Evolutionary conservation across 2,329 filamentous ascomycete species (phyloP).

Genomic region (Fusarium staphyleae): DNA sequence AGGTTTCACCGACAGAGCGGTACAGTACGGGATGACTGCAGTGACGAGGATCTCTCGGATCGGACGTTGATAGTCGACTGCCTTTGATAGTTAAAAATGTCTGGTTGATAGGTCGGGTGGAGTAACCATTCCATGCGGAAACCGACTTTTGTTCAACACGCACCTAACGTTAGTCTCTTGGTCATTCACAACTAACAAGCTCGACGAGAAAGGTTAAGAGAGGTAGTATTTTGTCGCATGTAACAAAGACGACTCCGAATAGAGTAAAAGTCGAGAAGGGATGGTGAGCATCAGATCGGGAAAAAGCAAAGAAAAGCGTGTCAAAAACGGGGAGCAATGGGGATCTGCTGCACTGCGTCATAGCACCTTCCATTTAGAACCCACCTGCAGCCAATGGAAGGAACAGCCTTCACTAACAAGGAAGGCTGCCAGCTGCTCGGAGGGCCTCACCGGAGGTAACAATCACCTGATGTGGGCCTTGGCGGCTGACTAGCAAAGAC

Average conservation of each 20-base stretch:
- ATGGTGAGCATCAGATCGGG: neutral
- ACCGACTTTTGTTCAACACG: constrained; percentile 1
- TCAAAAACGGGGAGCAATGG: neutral
- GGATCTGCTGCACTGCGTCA: neutral
- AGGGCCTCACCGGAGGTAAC: no score
- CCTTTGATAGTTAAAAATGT: no score
- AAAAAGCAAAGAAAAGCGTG: constrained; percentile 1
- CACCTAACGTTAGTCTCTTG: neutral
- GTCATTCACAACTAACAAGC: neutral
- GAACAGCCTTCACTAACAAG: constrained; percentile 2
- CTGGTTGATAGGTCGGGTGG: no score
- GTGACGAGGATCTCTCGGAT: neutral
- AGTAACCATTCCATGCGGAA: neutral
- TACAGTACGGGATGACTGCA: neutral
- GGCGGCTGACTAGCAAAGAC: neutral
- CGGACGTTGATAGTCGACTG: neutral
- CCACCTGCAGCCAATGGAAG: no score
- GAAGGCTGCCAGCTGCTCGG: constrained; percentile 1
- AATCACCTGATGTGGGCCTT: neutral
- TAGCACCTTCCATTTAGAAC: neutral
- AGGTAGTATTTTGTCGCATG: neutral
- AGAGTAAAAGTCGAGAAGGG: neutral
- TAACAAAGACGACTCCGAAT: neutral
- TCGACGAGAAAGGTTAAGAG: neutral
- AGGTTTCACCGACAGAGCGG: constrained; percentile 8